Evolutionary conservation across 1,284 basidiomycete species (phyloP), one percentile per base, ranked within the genome.

Genomic region (Sanghuangporus baumii): DNA sequence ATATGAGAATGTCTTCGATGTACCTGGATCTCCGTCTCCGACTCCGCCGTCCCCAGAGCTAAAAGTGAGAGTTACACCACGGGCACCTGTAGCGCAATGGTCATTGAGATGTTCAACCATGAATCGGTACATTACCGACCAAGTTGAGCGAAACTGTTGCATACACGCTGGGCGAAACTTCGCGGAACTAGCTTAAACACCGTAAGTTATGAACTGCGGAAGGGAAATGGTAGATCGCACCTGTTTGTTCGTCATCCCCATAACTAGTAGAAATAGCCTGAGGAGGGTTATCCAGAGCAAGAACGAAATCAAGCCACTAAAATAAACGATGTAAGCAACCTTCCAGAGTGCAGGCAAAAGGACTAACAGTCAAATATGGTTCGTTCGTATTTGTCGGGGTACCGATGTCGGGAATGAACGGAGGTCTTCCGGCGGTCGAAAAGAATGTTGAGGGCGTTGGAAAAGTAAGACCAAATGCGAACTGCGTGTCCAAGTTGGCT

Each of bases 401-500:
- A 0, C 64, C 62, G 1, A 61, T 50, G 65, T 87, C 85, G 2
- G 84, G 78, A n/a, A 71, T 76, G 73, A 82, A 88, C 6, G 87
- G 85, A 3, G 86, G 84, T 2, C 71, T 72, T 20, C 83, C 86
- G 48, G 73, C 82, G n/a, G 85, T 88, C 8, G 86, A 82, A 71
- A 74, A 89, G 70, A 84, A 87, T 9, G 77, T 84, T 6, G 74
- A 64, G 59, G 54, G 72, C 60, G 79, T 78, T 52, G 79, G 80
- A 66, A 78, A 79, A 0, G 85, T 77, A 31, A 89, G 64, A 26
- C 87, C 88, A 66, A 82, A 86, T 1, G 79, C 87, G 74, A 81
- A 88, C 71, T 86, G 88, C 6, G 76, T 80, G 71, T 89, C 91
- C 65, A 93, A 73, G 68, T 90, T 81, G 12, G 89, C 90, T 72